Percentiles rank a stretch among this genome's conserved stretches.
Evolutionary conservation across 192 early-diverging fungal genomes (phyloP).

Genomic region (Coemansia sp.): DNA sequence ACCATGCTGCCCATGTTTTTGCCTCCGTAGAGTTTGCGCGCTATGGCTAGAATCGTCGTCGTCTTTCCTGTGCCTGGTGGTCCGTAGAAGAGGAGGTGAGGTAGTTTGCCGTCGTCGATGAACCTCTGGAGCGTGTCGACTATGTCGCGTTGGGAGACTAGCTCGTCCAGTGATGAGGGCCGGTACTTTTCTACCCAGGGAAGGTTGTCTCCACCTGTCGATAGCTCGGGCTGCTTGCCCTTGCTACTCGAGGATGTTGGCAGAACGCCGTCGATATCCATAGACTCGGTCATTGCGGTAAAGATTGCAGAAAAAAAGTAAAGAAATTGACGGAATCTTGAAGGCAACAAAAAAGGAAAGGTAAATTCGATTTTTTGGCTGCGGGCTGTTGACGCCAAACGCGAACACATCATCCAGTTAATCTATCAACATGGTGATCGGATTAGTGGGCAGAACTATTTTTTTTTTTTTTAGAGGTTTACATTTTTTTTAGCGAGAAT

Average conservation of each 20-base stretch:
- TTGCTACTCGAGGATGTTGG: slow-evolving; percentile 22
- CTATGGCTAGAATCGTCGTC: slow-evolving; percentile 94
- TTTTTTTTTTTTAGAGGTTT: slow-evolving; percentile 8
- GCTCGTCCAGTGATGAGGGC: slow-evolving; percentile 82
- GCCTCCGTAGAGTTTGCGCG: slow-evolving; percentile 81
- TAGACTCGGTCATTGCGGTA: slow-evolving; percentile 41
- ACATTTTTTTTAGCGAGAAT: slow-evolving; percentile 4
- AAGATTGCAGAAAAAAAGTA: background rate
- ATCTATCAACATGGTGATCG: background rate
- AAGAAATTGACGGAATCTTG: background rate
- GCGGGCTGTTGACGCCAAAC: slow-evolving; percentile 4
- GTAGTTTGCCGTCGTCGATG: slow-evolving; percentile 89
- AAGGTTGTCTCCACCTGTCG: slow-evolving; percentile 25
- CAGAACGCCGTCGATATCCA: slow-evolving; percentile 47
- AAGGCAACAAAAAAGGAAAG: background rate
- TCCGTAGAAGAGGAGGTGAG: slow-evolving; percentile 97
- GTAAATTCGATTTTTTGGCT: background rate
- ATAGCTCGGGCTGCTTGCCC: slow-evolving; percentile 44
- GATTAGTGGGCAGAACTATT: background rate
- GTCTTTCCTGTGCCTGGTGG: slow-evolving; percentile 98
- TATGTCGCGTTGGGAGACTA: slow-evolving; percentile 94
- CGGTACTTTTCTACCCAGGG: slow-evolving; percentile 97
- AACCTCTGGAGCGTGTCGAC: slow-evolving; percentile 88
- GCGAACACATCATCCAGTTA: background rate
- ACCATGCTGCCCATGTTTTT: slow-evolving; percentile 85